phyloP scores from a whole-genome alignment of 768 basidiomycete species.

The Naematelia encephala region DNA sequence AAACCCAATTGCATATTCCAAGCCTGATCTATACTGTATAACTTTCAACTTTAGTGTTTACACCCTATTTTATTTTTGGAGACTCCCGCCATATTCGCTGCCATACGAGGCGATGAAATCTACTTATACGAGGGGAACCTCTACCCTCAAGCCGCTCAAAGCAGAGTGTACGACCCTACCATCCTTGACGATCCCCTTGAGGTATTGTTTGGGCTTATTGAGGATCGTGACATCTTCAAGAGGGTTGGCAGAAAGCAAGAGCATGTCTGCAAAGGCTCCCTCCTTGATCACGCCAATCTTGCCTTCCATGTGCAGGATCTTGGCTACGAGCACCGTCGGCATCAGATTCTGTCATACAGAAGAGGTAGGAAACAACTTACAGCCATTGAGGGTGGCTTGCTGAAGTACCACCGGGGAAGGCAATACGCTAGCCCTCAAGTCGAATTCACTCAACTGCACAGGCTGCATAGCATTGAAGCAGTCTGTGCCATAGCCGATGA shows the following conservation, averaged over 20 bases:
- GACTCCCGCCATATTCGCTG: too few species aligned
- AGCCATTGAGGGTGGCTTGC: slow-evolving; percentile 54
- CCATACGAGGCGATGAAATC: too few species aligned
- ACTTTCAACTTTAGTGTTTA: too few species aligned
- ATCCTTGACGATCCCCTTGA: slow-evolving; percentile 42
- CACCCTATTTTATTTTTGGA: too few species aligned
- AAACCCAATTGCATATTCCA: too few species aligned
- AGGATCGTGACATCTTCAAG: slow-evolving; percentile 54
- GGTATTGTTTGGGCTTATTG: slow-evolving; percentile 52
- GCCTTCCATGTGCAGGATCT: slow-evolving; percentile 49
- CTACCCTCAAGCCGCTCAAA: slow-evolving; percentile 16
- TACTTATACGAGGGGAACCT: slow-evolving; percentile 19
- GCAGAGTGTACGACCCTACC: slow-evolving; percentile 15
- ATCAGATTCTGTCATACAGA: slow-evolving; percentile 6
- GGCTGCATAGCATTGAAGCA: slow-evolving; percentile 22
- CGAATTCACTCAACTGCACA: slow-evolving; percentile 22
- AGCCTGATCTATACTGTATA: too few species aligned
- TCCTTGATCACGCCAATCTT: slow-evolving; percentile 50
- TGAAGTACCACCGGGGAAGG: slow-evolving; percentile 49
- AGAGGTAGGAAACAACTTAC: slow-evolving; percentile 10
- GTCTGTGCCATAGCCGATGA: slow-evolving; percentile 26
- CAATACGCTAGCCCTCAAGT: slow-evolving; percentile 48
- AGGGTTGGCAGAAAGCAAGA: slow-evolving; percentile 53
- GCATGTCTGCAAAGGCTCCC: slow-evolving; percentile 53
- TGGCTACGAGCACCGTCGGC: too few species aligned